Base-by-base conservation (phyloP, 345 rosid species). In the Citrus sp. region DNA sequence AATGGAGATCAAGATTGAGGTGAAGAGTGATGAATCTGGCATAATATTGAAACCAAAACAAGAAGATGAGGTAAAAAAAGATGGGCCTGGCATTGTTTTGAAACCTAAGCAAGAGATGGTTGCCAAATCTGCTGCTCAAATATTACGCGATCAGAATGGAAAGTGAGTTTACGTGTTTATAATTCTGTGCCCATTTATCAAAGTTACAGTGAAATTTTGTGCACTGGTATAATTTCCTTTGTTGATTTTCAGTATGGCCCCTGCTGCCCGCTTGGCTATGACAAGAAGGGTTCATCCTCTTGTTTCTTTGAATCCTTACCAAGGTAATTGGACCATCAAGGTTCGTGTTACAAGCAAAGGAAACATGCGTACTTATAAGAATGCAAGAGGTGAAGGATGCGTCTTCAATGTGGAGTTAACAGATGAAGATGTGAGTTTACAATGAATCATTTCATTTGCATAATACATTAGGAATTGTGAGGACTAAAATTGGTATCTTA, bases 351-450 rank as follows among this genome's bases (percentile, higher is more conserved):
- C 99, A 9, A 92, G 83, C 87, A 95, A 93, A 80, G 99, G 94
- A 58, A 77, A 59, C 77, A 93, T 93, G 98, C 94, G 97, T 32
- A 87, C 87, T n/a, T 95, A 92, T 77, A 92, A 65, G 84, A 95
- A 95, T 82, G 90, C 91, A 25, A 92, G 92, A 76, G 99, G 99
- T 10, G 98, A 93, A 81, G 98, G 99, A 28, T 93, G 98, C 72
- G 96, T 93, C 85, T 95, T 95, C 87, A 93, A 93, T 84, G 96
- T 95, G 28, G 98, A 95, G 84, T 84, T 95, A 22, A 95, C 99
- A 0, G 98, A 93, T 85, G 96, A 92, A 85, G 98, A 95, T 84
- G 98, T 95, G 86, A 86, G 97, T 76, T 76, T 1, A 22, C 2
- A 6, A 8, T 34, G 67, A 16, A 10, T 35, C 21, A 4, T 8